Evolutionary conservation across 495 filamentous ascomycete species (phyloP), one percentile per base, ranked within the genome.

Genomic region (Aspergillus avenaceus): DNA sequence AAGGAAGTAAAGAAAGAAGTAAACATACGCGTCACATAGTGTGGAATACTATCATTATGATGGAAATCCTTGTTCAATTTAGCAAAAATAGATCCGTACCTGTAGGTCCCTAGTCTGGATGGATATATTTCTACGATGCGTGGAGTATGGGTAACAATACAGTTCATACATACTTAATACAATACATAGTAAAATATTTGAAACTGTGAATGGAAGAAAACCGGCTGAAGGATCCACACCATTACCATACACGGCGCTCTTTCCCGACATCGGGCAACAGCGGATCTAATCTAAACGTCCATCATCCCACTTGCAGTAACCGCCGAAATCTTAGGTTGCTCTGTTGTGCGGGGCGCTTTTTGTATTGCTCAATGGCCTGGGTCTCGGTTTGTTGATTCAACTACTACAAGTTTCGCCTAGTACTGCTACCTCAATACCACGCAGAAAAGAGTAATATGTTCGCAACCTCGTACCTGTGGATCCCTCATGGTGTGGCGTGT

Each of bases 211-310:
- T 34, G 5, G 31, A 9, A 12, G 31, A 34, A 38, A 16, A 21
- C 7, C 8, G 8, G 2, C n/a, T n/a, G 28, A 13, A 31, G 2
- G 28, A 11, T 31, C 28, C 28, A 31, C 28, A 11, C n/a, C n/a
- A 9, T 23, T 21, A 19, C 41, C 6, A 28, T 44, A 46, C 25
- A 16, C 18, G 5, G 11, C 16, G 11, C 6, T 9, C 38, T 42
- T 48, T 61, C 23, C 55, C 55, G 55, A 58, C 59, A 58, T 62
- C 59, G 55, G 59, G 55, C 54, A 27, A 54, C 44, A 41, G 52
- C 49, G 52, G 59, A 61, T 62, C 59, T 58, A 62, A 58, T 59
- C 55, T 59, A 50, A 57, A 47, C 47, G 41, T 54, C 40, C 50
- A 53, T 56, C 55, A 56, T 59, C 52, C 52, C 58, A 61, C 52